A percentile compares a stretch with the other conserved stretches of the same genome.
These are phyloP conservation scores for Trichoderma brevicompactum DNA, from an alignment of 2,329 filamentous ascomycete species.

Conservation along the genomic window DNA sequence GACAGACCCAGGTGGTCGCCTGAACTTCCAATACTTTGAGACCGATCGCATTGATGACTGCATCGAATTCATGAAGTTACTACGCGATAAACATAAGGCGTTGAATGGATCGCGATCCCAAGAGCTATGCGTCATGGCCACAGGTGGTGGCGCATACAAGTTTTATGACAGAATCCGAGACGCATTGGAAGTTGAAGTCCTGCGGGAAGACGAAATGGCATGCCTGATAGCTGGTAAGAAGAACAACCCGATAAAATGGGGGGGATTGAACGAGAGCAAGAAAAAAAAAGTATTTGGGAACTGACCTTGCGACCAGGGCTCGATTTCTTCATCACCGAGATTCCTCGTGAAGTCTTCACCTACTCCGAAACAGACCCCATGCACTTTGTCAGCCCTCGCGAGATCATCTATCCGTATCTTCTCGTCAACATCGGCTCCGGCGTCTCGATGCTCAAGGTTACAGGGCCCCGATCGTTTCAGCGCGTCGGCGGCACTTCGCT, in stretches of 20 bases:
- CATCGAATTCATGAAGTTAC: slow-evolving; percentile 84
- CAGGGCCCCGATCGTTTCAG: slow-evolving; percentile 81
- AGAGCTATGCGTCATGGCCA: slow-evolving; percentile 91
- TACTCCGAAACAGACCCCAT: slow-evolving; percentile 91
- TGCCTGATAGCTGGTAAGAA: slow-evolving; percentile 85
- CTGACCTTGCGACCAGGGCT: slow-evolving; percentile 61
- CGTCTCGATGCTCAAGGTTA: slow-evolving; percentile 96
- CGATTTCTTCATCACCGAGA: slow-evolving; percentile 98
- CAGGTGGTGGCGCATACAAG: slow-evolving; percentile 93
- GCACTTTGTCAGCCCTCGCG: slow-evolving; percentile 80
- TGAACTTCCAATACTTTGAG: slow-evolving; percentile 97
- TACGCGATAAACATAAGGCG: slow-evolving; percentile 80
- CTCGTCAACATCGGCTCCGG: slow-evolving; percentile 98
- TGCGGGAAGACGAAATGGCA: slow-evolving; percentile 97
- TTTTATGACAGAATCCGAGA: slow-evolving; percentile 91
- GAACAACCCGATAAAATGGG: not conserved
- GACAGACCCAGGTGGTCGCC: slow-evolving; percentile 78
- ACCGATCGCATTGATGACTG: slow-evolving; percentile 93
- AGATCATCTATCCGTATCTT: slow-evolving; percentile 90
- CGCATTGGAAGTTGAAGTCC: slow-evolving; percentile 81
- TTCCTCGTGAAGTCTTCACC: slow-evolving; percentile 94
- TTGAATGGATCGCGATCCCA: slow-evolving; percentile 72
- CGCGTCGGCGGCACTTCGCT: slow-evolving; percentile 94
- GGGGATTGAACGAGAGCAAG: not conserved
- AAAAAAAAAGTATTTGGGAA: not conserved